Evolutionary conservation across 345 rosid genomes (phyloP).

Genomic region (Dimocarpus longan): DNA sequence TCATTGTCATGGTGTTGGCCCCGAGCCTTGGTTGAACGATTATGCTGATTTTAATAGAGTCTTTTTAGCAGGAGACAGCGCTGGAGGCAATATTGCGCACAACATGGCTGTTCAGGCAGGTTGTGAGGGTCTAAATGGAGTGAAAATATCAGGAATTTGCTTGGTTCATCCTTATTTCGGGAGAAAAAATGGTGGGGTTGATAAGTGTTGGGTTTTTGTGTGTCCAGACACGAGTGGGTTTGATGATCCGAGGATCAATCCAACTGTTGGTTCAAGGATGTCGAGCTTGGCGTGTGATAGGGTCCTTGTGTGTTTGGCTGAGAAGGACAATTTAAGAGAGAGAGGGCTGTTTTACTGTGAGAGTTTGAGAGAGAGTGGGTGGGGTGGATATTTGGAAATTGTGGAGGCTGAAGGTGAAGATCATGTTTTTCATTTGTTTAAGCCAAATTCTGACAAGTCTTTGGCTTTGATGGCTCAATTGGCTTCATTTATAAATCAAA

Average conservation of each 20-base stretch:
- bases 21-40: conserved; percentile 38
- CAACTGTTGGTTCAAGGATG: conserved; percentile 25
- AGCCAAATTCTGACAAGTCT: conserved; percentile 32
- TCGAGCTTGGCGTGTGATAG: conserved; percentile 26
- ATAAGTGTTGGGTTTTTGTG: conserved; percentile 27
- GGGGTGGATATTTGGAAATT: conserved; percentile 34
- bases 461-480: conserved; percentile 25
- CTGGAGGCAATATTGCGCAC: conserved; percentile 42
- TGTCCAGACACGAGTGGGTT: conserved; percentile 29
- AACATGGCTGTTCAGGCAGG: conserved; percentile 24
- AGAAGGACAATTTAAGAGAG: conserved; percentile 30
- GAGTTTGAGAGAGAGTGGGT: conserved; percentile 30
- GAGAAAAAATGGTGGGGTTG: conserved; percentile 25
- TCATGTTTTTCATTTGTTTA: conserved; percentile 42
- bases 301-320: conserved; percentile 40
- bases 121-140: conserved; percentile 1
- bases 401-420: conserved; percentile 36
- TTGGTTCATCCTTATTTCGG: conserved; percentile 44
- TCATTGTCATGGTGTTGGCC: conserved; percentile 28
- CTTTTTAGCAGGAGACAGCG: conserved; percentile 44
- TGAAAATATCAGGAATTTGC: conserved; percentile 27
- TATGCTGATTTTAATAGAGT: conserved; percentile 33
- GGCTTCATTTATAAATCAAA: conserved; percentile 27
- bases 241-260: conserved; percentile 42
- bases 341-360: conserved; percentile 39